Evolutionary conservation across 2,329 filamentous ascomycete genomes (phyloP).

Genomic region (Stenocarpella maydis): DNA sequence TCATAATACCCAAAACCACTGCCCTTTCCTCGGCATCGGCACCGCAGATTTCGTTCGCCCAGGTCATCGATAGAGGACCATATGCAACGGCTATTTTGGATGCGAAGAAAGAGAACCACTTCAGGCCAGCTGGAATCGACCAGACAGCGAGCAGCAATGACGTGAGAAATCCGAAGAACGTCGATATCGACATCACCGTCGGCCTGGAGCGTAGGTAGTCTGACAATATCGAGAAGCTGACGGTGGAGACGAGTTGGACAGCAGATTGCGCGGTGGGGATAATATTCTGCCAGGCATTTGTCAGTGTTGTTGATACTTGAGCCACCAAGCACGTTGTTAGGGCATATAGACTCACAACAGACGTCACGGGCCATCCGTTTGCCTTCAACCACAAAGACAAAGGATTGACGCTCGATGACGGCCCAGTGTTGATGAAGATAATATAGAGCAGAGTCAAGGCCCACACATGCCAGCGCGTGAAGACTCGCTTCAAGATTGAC

Average conservation of each 20-base stretch:
- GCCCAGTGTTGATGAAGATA: slow-evolving; percentile 48
- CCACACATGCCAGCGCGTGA: slow-evolving; percentile 48
- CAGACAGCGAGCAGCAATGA: slow-evolving; percentile 34
- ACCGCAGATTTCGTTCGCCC: slow-evolving; percentile 56
- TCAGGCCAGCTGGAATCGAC: slow-evolving; percentile 29
- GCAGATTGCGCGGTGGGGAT: slow-evolving; percentile 54
- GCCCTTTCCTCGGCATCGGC: slow-evolving; percentile 57
- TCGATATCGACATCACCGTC: slow-evolving; percentile 33
- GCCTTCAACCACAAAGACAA: slow-evolving; percentile 52
- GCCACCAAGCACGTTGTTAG: neutral
- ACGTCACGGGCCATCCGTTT: slow-evolving; percentile 52
- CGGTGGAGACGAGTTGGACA: slow-evolving; percentile 55
- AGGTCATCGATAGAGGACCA: slow-evolving; percentile 46
- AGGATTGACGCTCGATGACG: slow-evolving; percentile 46
- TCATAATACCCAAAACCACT: slow-evolving; percentile 58
- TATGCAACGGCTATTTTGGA: slow-evolving; percentile 26
- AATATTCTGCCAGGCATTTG: slow-evolving; percentile 46
- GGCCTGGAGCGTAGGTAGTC: slow-evolving; percentile 53
- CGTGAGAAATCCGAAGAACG: slow-evolving; percentile 33
- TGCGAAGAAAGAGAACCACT: slow-evolving; percentile 38
- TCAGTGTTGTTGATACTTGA: neutral
- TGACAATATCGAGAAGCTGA: slow-evolving; percentile 61
- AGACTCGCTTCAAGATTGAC: slow-evolving; percentile 36
- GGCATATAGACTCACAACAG: slow-evolving; percentile 50
- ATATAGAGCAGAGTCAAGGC: slow-evolving; percentile 48